A percentile compares a stretch with the other conserved stretches of the same genome.
phyloP scores from a whole-genome alignment of 2,329 filamentous ascomycete species.

The Pseudogymnoascus sp. region DNA sequence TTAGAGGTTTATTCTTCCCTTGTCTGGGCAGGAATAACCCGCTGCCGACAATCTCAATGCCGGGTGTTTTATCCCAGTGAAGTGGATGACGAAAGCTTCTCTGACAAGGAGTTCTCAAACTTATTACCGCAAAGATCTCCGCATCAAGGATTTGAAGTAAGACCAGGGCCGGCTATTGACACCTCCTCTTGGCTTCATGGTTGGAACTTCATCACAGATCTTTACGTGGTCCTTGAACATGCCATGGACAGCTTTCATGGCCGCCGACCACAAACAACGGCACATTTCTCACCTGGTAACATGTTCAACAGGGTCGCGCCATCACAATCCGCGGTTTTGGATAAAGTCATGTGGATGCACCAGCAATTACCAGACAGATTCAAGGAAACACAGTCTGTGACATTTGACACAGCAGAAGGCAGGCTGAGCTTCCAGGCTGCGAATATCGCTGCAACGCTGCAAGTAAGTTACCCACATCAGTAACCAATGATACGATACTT shows the following conservation, averaged over 20 bases:
- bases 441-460: conserved; percentile 39
- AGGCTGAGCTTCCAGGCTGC: conserved; percentile 41
- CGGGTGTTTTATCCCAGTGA: conserved; percentile 42
- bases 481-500: background rate
- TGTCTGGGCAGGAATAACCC: conserved; percentile 41
- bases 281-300: conserved; percentile 10
- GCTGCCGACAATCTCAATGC: conserved; percentile 37
- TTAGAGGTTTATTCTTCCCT: conserved; percentile 46
- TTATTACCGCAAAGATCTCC: background rate
- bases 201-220: conserved; percentile 50
- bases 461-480: conserved; percentile 4
- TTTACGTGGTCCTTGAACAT: conserved; percentile 49
- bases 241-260: conserved; percentile 24
- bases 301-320: conserved; percentile 11
- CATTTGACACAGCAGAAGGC: conserved; percentile 29
- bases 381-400: conserved; percentile 15
- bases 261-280: conserved; percentile 1
- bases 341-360: conserved; percentile 19
- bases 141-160: conserved; percentile 21
- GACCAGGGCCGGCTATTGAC: conserved; percentile 15
- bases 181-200: conserved; percentile 41
- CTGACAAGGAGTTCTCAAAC: conserved; percentile 14
- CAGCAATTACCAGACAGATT: conserved; percentile 15
- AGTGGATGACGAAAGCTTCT: conserved; percentile 38
- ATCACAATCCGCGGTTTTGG: conserved; percentile 13